Evolutionary conservation across 108 stramenopile species (phyloP).

Genomic region (Licmophora abbreviata): DNA sequence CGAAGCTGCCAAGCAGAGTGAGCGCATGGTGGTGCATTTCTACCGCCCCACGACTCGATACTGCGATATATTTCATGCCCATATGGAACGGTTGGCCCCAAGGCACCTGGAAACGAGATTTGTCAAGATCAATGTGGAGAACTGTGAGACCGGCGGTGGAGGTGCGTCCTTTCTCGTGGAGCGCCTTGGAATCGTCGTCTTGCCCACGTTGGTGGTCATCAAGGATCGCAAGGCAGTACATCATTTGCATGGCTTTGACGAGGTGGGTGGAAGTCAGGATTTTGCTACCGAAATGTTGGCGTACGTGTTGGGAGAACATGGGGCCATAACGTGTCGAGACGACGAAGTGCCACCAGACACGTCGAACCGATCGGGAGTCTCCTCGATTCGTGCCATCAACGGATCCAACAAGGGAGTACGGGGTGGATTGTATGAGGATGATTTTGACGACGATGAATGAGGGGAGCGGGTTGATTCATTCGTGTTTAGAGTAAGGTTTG

Average conservation of each 20-base stretch:
- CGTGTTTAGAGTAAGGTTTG: too few species aligned
- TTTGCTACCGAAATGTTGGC: conserved; percentile 80
- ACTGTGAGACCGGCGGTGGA: conserved; percentile 68
- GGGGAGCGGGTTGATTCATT: too few species aligned
- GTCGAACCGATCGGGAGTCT: not conserved
- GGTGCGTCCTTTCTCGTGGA: conserved; percentile 89
- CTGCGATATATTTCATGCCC: conserved; percentile 90
- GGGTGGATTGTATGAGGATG: conserved; percentile 19
- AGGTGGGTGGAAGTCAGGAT: conserved; percentile 92
- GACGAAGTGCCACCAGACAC: conserved; percentile 32
- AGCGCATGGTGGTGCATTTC: conserved; percentile 92
- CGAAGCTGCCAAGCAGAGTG: conserved; percentile 74
- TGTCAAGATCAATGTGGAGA: conserved; percentile 94
- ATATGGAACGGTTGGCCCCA: conserved; percentile 75
- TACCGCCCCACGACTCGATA: conserved; percentile 84
- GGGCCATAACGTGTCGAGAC: conserved; percentile 36
- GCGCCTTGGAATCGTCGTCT: conserved; percentile 84
- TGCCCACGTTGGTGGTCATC: conserved; percentile 94
- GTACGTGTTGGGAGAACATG: conserved; percentile 64
- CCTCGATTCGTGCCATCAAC: not conserved
- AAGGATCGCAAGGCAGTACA: conserved; percentile 90
- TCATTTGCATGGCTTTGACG: conserved; percentile 93
- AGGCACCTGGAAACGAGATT: conserved; percentile 94
- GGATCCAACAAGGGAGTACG: not conserved
- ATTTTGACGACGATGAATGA: conserved; percentile 13